Evolutionary conservation across 306 rosid species (phyloP).

Genomic region (Geum urbanum): DNA sequence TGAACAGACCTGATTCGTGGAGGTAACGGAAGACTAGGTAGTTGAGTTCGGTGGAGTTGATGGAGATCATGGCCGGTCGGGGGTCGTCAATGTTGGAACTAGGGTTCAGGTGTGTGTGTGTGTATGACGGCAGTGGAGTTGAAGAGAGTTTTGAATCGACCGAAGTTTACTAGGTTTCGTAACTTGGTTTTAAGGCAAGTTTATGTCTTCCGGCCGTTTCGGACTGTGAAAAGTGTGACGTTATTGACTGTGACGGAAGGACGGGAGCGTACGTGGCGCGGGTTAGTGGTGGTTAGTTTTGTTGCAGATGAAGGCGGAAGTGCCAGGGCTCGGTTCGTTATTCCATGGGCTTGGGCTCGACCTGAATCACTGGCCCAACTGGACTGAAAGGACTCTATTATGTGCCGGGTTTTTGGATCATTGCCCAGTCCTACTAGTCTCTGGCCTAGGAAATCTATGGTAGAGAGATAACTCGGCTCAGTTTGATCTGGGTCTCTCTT

Average conservation of each 20-base stretch:
- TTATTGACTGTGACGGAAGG: neutral
- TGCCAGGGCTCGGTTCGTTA: neutral
- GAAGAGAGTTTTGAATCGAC: neutral
- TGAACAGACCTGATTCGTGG: conserved; percentile 47
- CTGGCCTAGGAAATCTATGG: no score
- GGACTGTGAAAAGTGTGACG: conserved; percentile 1
- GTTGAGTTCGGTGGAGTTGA: conserved; percentile 52
- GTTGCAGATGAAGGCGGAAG: neutral
- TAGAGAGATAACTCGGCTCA: no score
- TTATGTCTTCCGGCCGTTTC: conserved; percentile 15
- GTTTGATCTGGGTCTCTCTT: no score
- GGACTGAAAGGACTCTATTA: neutral
- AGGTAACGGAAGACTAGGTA: conserved; percentile 59
- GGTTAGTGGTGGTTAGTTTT: neutral
- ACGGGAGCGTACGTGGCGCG: conserved; percentile 1
- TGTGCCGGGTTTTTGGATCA: neutral
- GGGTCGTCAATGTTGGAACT: conserved; percentile 3
- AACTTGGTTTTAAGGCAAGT: neutral
- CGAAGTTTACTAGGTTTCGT: neutral
- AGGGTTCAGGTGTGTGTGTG: conserved; percentile 1
- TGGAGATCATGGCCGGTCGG: conserved; percentile 38
- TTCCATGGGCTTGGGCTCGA: neutral
- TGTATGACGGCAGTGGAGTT: neutral
- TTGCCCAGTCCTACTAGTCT: no score
- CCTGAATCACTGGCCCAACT: neutral